Evolutionary conservation across 2,329 filamentous ascomycete genomes (phyloP), one percentile per base, ranked within the genome.

Genomic region (Xylariaceae sp.): DNA sequence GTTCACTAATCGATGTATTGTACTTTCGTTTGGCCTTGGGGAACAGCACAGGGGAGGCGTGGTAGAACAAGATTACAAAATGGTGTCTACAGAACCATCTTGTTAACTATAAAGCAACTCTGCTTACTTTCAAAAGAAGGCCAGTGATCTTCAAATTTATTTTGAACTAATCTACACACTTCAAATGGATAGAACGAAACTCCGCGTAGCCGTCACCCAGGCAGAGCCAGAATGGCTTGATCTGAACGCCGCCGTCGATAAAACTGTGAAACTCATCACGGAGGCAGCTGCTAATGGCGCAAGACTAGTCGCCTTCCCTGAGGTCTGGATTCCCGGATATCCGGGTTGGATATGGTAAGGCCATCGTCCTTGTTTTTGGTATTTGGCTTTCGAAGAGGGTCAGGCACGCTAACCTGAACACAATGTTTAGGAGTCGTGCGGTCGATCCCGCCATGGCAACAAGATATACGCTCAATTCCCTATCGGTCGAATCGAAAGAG

Each of bases 201-300:
- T 70, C 45, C 62, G 64, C 51, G 72, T 78, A 16, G 77, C 74
- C n/a, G 76, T 77, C n/a, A 72, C 75, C 0, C 81, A 84, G 60
- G 74, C 77, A 7, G 81, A 84, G 61, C 80, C 81, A 0, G 72
- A 70, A 8, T 84, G 79, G 78, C 70, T 83, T 3, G 77, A 84
- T 56, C 70, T 83, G 2, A 63, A 71, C 6, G 75, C 59, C 0
- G 70, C 73, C 0, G 73, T 83, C 3, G 60, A 72, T 1, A 83
- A 82, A 64, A 79, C 80, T 4, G 73, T 75, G 57, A 55, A 59
- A 0, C 67, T 83, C 51, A 81, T 84, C 47, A 60, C 64, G 20
- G 76, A 82, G 57, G 81, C 81, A 1, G 75, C 75, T 6, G 46
- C 60, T 1, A 72, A 75, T 13, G 76, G 75, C 1, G 78, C 77